A percentile compares a stretch with the other conserved stretches of the same genome.
Conservation (phyloP, 371 early-diverging fungal species). For the Circinella umbellata region DNA sequence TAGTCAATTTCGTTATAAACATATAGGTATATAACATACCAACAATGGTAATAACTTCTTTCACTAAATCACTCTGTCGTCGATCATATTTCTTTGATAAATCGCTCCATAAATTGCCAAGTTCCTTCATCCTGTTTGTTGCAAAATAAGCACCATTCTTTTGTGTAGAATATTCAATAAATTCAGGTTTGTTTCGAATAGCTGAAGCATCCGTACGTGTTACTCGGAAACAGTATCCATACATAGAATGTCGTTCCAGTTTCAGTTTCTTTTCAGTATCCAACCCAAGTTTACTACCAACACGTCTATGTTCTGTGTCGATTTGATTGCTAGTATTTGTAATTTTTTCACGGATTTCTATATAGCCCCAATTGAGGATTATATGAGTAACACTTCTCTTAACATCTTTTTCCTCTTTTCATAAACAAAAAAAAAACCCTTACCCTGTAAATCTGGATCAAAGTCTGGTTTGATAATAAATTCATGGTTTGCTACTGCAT, state of each 20-base stretch:
- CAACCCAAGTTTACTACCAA: conserved; percentile 68
- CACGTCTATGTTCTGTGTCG: conserved; percentile 64
- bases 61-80: conserved; percentile 77
- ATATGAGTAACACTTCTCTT: no score
- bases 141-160: conserved; percentile 92
- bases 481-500: conserved; percentile 86
- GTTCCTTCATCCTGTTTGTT: conserved; percentile 64
- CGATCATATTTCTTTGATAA: conserved; percentile 64
- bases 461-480: conserved; percentile 88
- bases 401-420: no score
- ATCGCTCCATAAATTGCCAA: conserved; percentile 60
- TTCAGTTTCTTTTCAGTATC: conserved; percentile 91
- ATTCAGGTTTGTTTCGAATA: conserved; percentile 66
- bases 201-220: conserved; percentile 59
- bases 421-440: neutral
- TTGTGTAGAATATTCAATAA: conserved; percentile 88
- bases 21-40: conserved; percentile 28
- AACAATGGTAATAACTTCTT: conserved; percentile 84
- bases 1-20: no score
- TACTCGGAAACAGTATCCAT: conserved; percentile 90
- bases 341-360: conserved; percentile 72
- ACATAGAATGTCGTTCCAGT: conserved; percentile 80
- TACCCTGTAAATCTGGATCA: conserved; percentile 79
- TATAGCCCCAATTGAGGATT: no score
- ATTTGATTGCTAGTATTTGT: conserved; percentile 60